phyloP scores from a whole-genome alignment of 2,329 filamentous ascomycete genomes.

The Colletotrichum sp. region DNA sequence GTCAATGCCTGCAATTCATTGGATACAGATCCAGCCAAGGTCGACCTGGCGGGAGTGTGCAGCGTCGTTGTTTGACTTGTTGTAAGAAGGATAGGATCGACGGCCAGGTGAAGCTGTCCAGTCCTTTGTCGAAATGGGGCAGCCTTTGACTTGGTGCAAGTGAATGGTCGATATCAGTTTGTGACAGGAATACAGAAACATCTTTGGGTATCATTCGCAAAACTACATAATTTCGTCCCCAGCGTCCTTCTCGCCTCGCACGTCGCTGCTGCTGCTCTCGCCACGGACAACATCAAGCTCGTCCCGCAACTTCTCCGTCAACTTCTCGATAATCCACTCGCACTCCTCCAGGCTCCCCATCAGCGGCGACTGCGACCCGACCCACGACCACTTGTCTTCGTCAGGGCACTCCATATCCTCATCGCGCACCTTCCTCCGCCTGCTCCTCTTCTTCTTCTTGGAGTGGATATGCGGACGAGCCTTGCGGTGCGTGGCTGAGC shows the following conservation, averaged over 20 bases:
- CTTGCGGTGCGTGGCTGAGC: slow-evolving; percentile 54
- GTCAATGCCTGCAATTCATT: not conserved
- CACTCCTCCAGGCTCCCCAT: slow-evolving; percentile 73
- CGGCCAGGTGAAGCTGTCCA: not conserved
- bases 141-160: not conserved
- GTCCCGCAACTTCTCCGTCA: slow-evolving; percentile 63
- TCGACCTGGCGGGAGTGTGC: not conserved
- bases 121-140: not conserved
- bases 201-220: not conserved
- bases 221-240: slow-evolving; percentile 6
- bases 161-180: not conserved
- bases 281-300: slow-evolving; percentile 47
- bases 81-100: not conserved
- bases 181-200: not conserved
- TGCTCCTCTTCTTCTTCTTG: slow-evolving; percentile 22
- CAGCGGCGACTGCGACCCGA: slow-evolving; percentile 71
- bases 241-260: slow-evolving; percentile 40
- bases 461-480: slow-evolving; percentile 29
- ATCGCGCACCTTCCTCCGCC: slow-evolving; percentile 16
- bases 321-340: slow-evolving; percentile 74
- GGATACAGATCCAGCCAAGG: not conserved
- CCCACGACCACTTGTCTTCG: slow-evolving; percentile 70
- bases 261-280: slow-evolving; percentile 38
- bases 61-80: not conserved
- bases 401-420: slow-evolving; percentile 29